These are phyloP conservation scores for Lentinula lateritia DNA, from an alignment of 768 basidiomycete species.

Conservation along the genomic window DNA sequence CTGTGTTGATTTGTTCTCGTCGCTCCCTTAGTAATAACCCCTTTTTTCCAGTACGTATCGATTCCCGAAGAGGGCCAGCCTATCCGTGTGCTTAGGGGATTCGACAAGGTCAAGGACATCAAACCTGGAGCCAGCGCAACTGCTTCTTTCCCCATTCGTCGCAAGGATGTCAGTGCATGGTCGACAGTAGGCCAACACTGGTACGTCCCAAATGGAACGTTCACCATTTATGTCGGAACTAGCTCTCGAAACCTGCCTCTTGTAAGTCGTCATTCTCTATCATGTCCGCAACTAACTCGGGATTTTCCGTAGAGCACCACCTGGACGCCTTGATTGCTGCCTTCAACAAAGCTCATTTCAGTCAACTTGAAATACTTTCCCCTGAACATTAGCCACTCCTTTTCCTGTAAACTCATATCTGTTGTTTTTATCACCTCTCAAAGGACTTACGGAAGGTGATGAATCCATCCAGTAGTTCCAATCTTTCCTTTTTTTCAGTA, in stretches of 20 bases:
- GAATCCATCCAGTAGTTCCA: neutral
- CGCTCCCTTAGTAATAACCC: neutral
- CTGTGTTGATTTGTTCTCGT: neutral
- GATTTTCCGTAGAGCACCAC: neutral
- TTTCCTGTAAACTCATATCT: neutral
- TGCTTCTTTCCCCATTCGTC: conserved; percentile 9
- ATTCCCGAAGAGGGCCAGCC: conserved; percentile 14
- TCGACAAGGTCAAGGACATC: conserved; percentile 13
- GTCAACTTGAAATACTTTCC: neutral
- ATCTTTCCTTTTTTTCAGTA: neutral
- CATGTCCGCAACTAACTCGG: neutral
- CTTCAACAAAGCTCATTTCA: neutral
- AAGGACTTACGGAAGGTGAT: neutral
- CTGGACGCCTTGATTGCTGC: neutral
- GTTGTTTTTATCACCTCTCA: neutral
- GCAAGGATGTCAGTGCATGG: conserved; percentile 23
- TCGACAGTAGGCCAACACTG: conserved; percentile 25
- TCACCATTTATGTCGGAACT: conserved; percentile 24
- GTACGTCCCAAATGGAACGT: conserved; percentile 24
- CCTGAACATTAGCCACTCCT: neutral
- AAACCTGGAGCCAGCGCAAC: neutral
- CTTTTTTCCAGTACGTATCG: conserved; percentile 9
- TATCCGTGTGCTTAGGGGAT: conserved; percentile 18
- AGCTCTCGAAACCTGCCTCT: conserved; percentile 15
- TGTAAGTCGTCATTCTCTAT: neutral